phyloP scores from a whole-genome alignment of 805 yeast genomes.

The Yueomyces sp. region DNA sequence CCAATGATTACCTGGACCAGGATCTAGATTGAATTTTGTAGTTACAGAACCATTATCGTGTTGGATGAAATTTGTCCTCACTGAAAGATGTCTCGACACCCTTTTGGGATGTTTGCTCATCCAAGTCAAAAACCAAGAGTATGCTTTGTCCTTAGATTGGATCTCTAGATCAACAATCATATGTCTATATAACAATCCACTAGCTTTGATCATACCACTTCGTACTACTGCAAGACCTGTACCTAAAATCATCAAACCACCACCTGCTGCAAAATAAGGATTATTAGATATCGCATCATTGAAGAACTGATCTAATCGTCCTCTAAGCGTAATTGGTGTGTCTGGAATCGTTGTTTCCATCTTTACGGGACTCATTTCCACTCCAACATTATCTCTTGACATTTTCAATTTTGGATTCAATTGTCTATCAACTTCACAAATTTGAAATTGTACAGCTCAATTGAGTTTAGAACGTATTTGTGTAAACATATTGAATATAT shows the following conservation, averaged over 20 bases:
- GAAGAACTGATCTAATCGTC: constrained; percentile 28
- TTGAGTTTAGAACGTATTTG: no score
- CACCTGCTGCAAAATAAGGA: constrained; percentile 98
- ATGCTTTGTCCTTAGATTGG: constrained; percentile 85
- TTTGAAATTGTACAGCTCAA: no score
- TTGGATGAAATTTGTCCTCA: constrained; percentile 73
- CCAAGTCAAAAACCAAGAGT: constrained; percentile 93
- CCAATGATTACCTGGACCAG: constrained; percentile 94
- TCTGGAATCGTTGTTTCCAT: neutral
- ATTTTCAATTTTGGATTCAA: no score
- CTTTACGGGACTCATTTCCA: no score
- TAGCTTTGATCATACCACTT: constrained; percentile 47
- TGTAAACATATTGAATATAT: no score
- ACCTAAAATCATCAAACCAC: constrained; percentile 93
- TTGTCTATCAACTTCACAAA: no score
- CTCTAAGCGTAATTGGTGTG: constrained; percentile 7
- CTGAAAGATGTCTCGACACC: constrained; percentile 72
- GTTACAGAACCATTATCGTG: constrained; percentile 87
- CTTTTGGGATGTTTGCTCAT: constrained; percentile 74
- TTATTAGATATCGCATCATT: constrained; percentile 49
- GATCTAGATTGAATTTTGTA: constrained; percentile 82
- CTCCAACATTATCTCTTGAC: no score
- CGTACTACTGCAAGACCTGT: constrained; percentile 71
- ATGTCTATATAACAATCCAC: constrained; percentile 64
- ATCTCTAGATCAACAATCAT: constrained; percentile 85